Evolutionary conservation across 2,329 filamentous ascomycete species (phyloP).

Genomic region (Aurifilum marmelostoma): DNA sequence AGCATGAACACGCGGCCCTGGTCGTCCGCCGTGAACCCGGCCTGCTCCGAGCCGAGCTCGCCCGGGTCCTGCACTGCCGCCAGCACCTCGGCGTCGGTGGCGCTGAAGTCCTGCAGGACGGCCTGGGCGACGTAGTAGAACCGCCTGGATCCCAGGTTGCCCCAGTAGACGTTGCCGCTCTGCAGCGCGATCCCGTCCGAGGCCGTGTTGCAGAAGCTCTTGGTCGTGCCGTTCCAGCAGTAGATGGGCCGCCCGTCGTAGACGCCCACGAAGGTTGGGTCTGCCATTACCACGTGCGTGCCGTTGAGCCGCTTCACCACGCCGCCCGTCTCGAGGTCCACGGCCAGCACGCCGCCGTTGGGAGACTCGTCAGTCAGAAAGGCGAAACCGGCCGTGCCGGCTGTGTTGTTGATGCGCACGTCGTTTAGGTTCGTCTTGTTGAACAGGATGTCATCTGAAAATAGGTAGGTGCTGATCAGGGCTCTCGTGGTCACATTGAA

Average conservation of each 20-base stretch:
- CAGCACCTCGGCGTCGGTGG: slow-evolving; percentile 41
- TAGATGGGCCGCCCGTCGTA: slow-evolving; percentile 42
- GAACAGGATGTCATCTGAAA: slow-evolving; percentile 40
- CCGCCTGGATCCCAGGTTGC: slow-evolving; percentile 43
- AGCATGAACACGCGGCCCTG: slow-evolving; percentile 45
- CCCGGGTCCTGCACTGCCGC: slow-evolving; percentile 43
- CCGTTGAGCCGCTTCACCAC: slow-evolving; percentile 43
- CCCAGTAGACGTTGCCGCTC: slow-evolving; percentile 47
- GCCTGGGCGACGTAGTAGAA: slow-evolving; percentile 46
- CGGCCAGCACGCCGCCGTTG: slow-evolving; percentile 42
- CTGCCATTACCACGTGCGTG: slow-evolving; percentile 42
- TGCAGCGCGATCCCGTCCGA: slow-evolving; percentile 45
- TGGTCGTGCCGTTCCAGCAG: slow-evolving; percentile 41
- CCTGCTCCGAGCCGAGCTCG: slow-evolving; percentile 45
- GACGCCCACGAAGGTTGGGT: slow-evolving; percentile 43
- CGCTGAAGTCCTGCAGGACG: slow-evolving; percentile 37
- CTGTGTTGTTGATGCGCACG: slow-evolving; percentile 47
- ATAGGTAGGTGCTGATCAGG: slow-evolving; percentile 42
- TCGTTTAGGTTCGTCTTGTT: slow-evolving; percentile 46
- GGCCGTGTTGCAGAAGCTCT: slow-evolving; percentile 37
- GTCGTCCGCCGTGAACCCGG: slow-evolving; percentile 47
- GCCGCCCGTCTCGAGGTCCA: slow-evolving; percentile 42
- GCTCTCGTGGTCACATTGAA: slow-evolving; percentile 41
- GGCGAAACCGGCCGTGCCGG: slow-evolving; percentile 43
- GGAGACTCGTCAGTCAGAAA: slow-evolving; percentile 46